A percentile compares a stretch with the other conserved stretches of the same genome.
Evolutionary conservation across 352 stramenopile genomes (phyloP).

Genomic region (Phytophthora colocasiae): DNA sequence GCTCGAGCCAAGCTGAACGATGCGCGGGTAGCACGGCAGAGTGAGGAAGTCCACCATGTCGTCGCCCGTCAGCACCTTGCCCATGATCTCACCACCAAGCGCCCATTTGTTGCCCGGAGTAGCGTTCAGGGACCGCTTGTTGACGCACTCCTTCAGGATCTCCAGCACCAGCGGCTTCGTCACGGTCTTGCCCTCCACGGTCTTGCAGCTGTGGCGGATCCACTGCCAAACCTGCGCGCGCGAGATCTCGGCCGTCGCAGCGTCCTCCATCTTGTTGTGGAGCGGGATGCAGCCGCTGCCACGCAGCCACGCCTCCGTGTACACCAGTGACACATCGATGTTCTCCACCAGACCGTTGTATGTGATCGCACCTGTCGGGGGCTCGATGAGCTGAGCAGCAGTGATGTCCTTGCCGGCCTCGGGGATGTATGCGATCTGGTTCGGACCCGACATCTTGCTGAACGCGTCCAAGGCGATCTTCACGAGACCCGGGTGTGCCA

Average conservation of each 20-base stretch:
- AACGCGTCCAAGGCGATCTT: constrained; percentile 94
- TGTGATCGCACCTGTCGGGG: constrained; percentile 80
- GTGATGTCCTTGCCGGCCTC: constrained; percentile 66
- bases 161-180: constrained; percentile 72
- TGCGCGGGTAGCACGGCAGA: constrained; percentile 83
- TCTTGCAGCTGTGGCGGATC: constrained; percentile 77
- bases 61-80: constrained; percentile 76
- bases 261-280: constrained; percentile 97
- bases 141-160: constrained; percentile 73
- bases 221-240: constrained; percentile 96
- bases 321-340: constrained; percentile 93
- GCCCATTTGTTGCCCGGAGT: constrained; percentile 66
- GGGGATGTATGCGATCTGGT: constrained; percentile 89
- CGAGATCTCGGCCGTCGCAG: constrained; percentile 94
- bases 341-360: constrained; percentile 88
- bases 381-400: constrained; percentile 69
- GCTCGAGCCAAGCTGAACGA: constrained; percentile 72
- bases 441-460: constrained; percentile 93
- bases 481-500: constrained; percentile 95
- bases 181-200: constrained; percentile 67
- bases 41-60: constrained; percentile 87
- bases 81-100: constrained; percentile 67
- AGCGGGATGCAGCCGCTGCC: constrained; percentile 94
- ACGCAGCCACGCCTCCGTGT: constrained; percentile 95
- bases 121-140: constrained; percentile 57